Conservation (phyloP, 306 rosid species). For the Casuarina cunninghamiana region DNA sequence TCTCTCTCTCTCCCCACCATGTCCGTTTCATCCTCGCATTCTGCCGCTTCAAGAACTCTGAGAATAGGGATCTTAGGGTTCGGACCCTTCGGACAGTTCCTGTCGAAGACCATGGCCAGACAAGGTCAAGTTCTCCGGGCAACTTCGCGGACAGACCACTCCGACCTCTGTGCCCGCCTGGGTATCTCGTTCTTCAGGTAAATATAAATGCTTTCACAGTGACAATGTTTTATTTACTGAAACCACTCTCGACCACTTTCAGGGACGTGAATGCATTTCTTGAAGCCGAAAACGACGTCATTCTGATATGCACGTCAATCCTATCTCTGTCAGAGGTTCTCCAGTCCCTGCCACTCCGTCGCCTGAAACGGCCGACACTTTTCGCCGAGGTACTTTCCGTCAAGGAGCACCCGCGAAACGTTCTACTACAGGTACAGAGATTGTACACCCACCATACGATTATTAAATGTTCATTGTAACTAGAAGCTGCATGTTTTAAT, state of each 20-base stretch:
- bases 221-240: not conserved
- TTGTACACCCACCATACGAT: too few species aligned
- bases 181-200: conserved; percentile 58
- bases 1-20: not conserved
- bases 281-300: conserved; percentile 49
- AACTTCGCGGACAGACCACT: conserved; percentile 55
- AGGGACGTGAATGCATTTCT: conserved; percentile 39
- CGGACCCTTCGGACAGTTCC: conserved; percentile 55
- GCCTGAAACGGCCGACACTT: conserved; percentile 42
- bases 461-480: too few species aligned
- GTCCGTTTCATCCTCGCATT: conserved; percentile 9
- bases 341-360: conserved; percentile 47
- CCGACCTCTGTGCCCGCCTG: conserved; percentile 30
- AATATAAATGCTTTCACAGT: not conserved
- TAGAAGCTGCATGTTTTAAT: too few species aligned
- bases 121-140: conserved; percentile 56
- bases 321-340: conserved; percentile 51
- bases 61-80: conserved; percentile 62
- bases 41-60: conserved; percentile 20
- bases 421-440: conserved; percentile 39
- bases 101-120: conserved; percentile 49
- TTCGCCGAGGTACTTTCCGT: conserved; percentile 73
- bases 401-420: conserved; percentile 59
- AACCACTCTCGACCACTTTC: not conserved
- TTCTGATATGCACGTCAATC: conserved; percentile 59